These are phyloP conservation scores for Ilyonectria sp. DNA, from an alignment of 2,329 filamentous ascomycete species.

Conservation along the genomic window DNA sequence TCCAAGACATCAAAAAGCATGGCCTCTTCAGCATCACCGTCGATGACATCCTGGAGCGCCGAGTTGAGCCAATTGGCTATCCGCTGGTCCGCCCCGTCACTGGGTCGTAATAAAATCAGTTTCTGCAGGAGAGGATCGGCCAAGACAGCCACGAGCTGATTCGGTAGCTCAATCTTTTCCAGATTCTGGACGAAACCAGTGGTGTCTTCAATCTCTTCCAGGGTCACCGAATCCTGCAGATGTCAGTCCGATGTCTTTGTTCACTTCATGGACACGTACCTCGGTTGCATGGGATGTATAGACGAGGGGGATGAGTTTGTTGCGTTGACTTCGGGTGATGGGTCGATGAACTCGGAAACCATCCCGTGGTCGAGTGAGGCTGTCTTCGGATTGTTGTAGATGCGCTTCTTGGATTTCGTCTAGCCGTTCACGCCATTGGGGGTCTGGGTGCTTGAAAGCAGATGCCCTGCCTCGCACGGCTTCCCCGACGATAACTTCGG, in stretches of 20 bases:
- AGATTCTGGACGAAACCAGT: conserved; percentile 79
- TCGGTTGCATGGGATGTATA: conserved; percentile 82
- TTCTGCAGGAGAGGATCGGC: conserved; percentile 86
- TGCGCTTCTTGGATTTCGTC: conserved; percentile 76
- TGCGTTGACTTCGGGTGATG: conserved; percentile 46
- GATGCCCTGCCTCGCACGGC: conserved; percentile 72
- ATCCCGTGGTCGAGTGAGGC: conserved; percentile 52
- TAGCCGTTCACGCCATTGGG: conserved; percentile 79
- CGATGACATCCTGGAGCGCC: conserved; percentile 69
- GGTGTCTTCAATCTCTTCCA: conserved; percentile 85
- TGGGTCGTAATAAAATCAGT: conserved; percentile 76
- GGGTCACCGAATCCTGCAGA: conserved; percentile 70
- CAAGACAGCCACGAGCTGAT: conserved; percentile 84
- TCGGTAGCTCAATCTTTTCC: conserved; percentile 85
- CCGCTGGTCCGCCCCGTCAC: conserved; percentile 65
- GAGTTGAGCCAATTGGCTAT: conserved; percentile 73
- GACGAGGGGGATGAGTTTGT: conserved; percentile 74
- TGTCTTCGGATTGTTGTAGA: conserved; percentile 62
- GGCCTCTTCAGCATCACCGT: conserved; percentile 65
- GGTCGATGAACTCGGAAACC: conserved; percentile 76
- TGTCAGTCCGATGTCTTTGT: conserved; percentile 22
- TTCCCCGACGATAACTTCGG: conserved; percentile 86
- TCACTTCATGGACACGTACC: conserved; percentile 56
- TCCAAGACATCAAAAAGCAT: conserved; percentile 69
- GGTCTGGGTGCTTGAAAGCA: conserved; percentile 81